Evolutionary conservation across 495 filamentous ascomycete species (phyloP), one percentile per base, ranked within the genome.

Genomic region (Penicillium soppii): DNA sequence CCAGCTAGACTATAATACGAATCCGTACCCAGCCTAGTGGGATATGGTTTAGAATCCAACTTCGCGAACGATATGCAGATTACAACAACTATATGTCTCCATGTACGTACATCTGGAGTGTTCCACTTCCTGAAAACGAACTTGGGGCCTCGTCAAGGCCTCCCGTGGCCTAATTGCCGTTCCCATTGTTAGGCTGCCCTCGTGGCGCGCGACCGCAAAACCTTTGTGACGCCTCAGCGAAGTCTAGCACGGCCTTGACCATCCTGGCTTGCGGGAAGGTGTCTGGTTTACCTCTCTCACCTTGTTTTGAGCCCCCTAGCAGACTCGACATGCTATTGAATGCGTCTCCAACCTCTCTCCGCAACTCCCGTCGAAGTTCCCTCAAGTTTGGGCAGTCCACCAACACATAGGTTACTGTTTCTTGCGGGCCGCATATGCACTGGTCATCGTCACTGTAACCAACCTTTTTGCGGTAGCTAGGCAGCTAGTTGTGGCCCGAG

Each of bases 131-230:
- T 50, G 25, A 27, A 55, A 44, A 39, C 43, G 40, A 55, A 44
- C 52, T 55, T 50, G 42, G 52, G 52, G 58, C 58, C 54, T 55
- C 35, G 44, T 57, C 54, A 51, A 25, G 32, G 54, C 54, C 58
- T 57, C 17, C 48, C 41, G 37, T 62, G 48, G 54, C 54, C 59
- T 56, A 46, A 27, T 29, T 56, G 41, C 45, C 45, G 52, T 46
- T 52, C 33, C 20, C 36, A 30, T 35, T 55, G 43, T 54, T 59
- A 41, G 26, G 58, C 62, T 53, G 50, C 55, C 56, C 53, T 51
- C 30, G 12, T 55, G 53, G 58, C 58, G 56, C 62, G 51, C 50
- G 53, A 40, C 58, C 62, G n/a, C 43, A 44, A 58, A 65, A 61
- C 49, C 53, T 47, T 37, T 59, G 52, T 25, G 53, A 65, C 38